phyloP scores from a whole-genome alignment of 164 flowering plant species.

The Macadamia integrifolia region DNA sequence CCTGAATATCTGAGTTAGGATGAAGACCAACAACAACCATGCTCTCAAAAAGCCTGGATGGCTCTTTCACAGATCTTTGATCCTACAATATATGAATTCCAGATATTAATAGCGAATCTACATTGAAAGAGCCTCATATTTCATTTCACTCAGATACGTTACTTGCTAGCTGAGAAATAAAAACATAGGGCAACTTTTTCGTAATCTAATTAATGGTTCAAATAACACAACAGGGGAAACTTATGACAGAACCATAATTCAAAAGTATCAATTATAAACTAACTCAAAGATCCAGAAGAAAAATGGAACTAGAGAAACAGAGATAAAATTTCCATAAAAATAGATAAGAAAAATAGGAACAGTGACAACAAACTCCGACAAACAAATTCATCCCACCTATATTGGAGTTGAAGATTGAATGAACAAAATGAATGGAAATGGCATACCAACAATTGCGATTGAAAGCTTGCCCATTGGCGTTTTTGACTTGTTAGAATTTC shows the following conservation, averaged over 20 bases:
- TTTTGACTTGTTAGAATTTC: constrained; percentile 91
- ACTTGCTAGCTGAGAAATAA: background rate
- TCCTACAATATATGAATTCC: constrained; percentile 38
- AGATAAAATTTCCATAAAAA: background rate
- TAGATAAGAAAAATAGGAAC: background rate
- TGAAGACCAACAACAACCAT: constrained; percentile 97
- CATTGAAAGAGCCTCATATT: background rate
- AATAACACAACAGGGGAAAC: too few species aligned
- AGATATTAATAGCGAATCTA: constrained; percentile 4
- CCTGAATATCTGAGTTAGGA: constrained; percentile 71
- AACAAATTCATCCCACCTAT: background rate
- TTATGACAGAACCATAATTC: background rate
- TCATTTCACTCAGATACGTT: background rate
- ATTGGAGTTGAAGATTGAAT: background rate
- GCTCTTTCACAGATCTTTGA: constrained; percentile 72
- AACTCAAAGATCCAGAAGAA: background rate
- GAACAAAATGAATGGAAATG: background rate
- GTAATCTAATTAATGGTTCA: background rate
- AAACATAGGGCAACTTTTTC: background rate
- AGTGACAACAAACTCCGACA: background rate
- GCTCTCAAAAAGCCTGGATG: constrained; percentile 92
- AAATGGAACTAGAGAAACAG: background rate
- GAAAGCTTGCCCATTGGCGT: constrained; percentile 98
- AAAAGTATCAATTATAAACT: background rate
- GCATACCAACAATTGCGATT: constrained; percentile 81